These are phyloP conservation scores for Plasmodiophora brassicae DNA, from an alignment of 208 protist species.

Conservation along the genomic window DNA sequence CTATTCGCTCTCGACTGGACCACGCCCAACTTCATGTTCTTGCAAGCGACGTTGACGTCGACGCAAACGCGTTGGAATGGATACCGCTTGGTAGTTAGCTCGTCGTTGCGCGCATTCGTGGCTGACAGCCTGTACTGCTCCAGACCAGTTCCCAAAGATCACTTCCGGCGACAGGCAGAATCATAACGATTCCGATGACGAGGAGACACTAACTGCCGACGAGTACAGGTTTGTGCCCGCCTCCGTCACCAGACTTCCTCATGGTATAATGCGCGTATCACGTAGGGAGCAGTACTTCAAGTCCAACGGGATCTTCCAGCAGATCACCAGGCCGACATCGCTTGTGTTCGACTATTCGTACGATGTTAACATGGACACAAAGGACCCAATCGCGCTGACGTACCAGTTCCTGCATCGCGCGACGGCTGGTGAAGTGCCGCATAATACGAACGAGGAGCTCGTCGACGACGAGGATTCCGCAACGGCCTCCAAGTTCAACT, in stretches of 20 bases:
- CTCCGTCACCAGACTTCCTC: no score
- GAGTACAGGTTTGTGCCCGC: no score
- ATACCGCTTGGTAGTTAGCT: neutral
- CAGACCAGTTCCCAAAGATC: no score
- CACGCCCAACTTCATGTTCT: conserved; percentile 20
- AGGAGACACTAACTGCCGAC: no score
- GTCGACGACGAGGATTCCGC: neutral
- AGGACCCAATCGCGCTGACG: neutral
- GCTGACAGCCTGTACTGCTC: no score
- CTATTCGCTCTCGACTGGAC: neutral
- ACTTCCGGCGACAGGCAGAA: no score
- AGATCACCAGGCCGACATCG: neutral
- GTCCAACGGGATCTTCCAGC: conserved; percentile 15
- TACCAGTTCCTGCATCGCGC: conserved; percentile 11
- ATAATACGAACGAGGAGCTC: neutral
- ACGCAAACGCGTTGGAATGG: conserved; percentile 16
- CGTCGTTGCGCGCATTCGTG: no score
- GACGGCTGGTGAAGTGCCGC: neutral
- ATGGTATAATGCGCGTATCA: no score
- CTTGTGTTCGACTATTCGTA: conserved; percentile 21
- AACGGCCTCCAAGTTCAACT: neutral
- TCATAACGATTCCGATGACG: no score
- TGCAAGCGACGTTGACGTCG: neutral
- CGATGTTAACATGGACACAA: conserved; percentile 14
- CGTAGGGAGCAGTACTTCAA: neutral